A percentile compares a stretch with the other conserved stretches of the same genome.
phyloP scores from a whole-genome alignment of 495 filamentous ascomycete genomes.

The Aspergillus sclerotioniger region DNA sequence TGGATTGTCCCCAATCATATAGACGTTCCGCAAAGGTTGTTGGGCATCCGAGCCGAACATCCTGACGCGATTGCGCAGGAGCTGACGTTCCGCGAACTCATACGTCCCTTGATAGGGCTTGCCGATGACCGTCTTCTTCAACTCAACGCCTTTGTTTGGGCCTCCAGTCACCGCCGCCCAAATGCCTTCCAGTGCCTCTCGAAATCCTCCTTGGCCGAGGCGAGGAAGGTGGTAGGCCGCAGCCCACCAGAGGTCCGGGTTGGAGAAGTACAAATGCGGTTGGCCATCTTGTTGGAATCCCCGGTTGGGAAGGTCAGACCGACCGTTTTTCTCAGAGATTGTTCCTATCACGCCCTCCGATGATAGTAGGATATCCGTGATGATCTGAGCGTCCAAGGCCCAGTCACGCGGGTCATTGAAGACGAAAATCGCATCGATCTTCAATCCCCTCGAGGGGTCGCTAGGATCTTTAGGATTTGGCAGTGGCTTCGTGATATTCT shows the following conservation, averaged over 20 bases:
- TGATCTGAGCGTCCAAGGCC: slow-evolving; percentile 81
- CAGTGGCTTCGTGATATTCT: slow-evolving; percentile 60
- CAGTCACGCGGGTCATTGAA: slow-evolving; percentile 93
- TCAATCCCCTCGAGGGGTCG: slow-evolving; percentile 50
- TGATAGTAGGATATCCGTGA: slow-evolving; percentile 78
- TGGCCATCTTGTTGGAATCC: slow-evolving; percentile 78
- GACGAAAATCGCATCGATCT: slow-evolving; percentile 82
- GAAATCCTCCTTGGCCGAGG: slow-evolving; percentile 91
- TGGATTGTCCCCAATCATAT: slow-evolving; percentile 98
- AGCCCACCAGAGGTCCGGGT: slow-evolving; percentile 88
- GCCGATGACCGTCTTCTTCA: slow-evolving; percentile 70
- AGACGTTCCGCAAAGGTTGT: slow-evolving; percentile 62
- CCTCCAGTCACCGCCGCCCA: slow-evolving; percentile 74
- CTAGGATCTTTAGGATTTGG: slow-evolving; percentile 32
- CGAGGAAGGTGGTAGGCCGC: slow-evolving; percentile 79
- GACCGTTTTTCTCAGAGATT: slow-evolving; percentile 58
- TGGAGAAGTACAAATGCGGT: slow-evolving; percentile 80
- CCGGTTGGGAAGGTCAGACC: slow-evolving; percentile 58
- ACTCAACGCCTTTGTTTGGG: slow-evolving; percentile 47
- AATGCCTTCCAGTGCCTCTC: slow-evolving; percentile 71
- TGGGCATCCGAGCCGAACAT: slow-evolving; percentile 36
- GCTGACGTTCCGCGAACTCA: slow-evolving; percentile 72
- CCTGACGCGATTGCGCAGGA: slow-evolving; percentile 58
- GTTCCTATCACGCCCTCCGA: slow-evolving; percentile 73
- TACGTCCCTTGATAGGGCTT: slow-evolving; percentile 81